Evolutionary conservation across 441 rosid species (phyloP).

Genomic region (Flueggea neowawraea): DNA sequence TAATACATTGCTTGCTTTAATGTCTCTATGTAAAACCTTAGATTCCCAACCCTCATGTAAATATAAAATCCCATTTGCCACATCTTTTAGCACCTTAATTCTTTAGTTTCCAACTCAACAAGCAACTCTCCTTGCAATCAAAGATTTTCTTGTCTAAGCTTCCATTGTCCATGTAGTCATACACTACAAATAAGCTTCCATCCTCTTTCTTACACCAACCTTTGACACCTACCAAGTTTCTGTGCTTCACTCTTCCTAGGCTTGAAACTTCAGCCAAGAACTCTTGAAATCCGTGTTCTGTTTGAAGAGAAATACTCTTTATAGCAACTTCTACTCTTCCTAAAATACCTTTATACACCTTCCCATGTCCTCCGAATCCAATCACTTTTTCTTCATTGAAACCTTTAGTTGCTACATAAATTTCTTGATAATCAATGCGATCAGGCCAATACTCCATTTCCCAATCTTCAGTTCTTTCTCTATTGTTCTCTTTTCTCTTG

Average conservation of each 20-base stretch:
- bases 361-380: too few species aligned
- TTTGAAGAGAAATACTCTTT: too few species aligned
- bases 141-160: constrained; percentile 57
- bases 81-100: constrained; percentile 51
- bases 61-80: constrained; percentile 56
- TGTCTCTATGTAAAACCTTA: constrained; percentile 65
- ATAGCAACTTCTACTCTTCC: too few species aligned
- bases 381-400: too few species aligned
- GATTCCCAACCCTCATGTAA: constrained; percentile 88
- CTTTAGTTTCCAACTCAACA: constrained; percentile 46
- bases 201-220: constrained; percentile 78
- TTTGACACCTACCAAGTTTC: constrained; percentile 57
- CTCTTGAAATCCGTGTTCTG: too few species aligned
- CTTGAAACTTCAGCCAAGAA: constrained; percentile 75
- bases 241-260: constrained; percentile 65
- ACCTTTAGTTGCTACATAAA: too few species aligned
- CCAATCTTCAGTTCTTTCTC: too few species aligned
- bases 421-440: too few species aligned
- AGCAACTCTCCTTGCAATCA: constrained; percentile 26
- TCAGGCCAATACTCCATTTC: too few species aligned
- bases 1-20: constrained; percentile 75
- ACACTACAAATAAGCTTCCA: constrained; percentile 51
- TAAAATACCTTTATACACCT: too few species aligned
- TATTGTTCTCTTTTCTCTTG: too few species aligned
- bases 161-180: constrained; percentile 82